phyloP scores from a whole-genome alignment of 805 yeast genomes.

The Kuraishia piskuri region DNA sequence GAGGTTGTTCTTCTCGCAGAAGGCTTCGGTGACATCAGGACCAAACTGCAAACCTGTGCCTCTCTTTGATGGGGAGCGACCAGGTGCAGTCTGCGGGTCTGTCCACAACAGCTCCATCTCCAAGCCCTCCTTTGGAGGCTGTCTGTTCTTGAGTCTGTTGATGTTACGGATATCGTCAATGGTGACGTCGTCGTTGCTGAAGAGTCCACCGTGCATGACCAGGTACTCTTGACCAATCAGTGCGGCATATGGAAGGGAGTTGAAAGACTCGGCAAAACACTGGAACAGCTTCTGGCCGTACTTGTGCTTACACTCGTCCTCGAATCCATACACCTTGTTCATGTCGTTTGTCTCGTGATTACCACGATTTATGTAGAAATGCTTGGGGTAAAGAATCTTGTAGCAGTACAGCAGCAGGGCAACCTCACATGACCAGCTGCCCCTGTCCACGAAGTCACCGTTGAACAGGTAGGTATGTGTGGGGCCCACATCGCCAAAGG shows the following conservation, averaged over 20 bases:
- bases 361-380: conserved; percentile 78
- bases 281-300: conserved; percentile 73
- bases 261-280: conserved; percentile 81
- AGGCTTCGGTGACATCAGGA: conserved; percentile 81
- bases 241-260: conserved; percentile 78
- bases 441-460: conserved; percentile 97
- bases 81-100: conserved; percentile 77
- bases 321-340: conserved; percentile 95
- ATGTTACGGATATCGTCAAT: conserved; percentile 66
- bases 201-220: conserved; percentile 94
- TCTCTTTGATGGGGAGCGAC: conserved; percentile 83
- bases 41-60: conserved; percentile 97
- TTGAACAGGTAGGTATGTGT: conserved; percentile 78
- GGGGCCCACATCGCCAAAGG: conserved; percentile 61
- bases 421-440: conserved; percentile 97
- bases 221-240: conserved; percentile 71
- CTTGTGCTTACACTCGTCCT: conserved; percentile 90
- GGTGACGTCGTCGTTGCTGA: conserved; percentile 65
- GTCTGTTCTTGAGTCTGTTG: conserved; percentile 57
- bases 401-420: conserved; percentile 72
- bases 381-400: conserved; percentile 67
- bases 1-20: conserved; percentile 64
- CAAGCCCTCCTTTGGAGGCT: conserved; percentile 85
- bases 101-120: conserved; percentile 98
- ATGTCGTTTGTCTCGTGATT: conserved; percentile 95